Percentiles rank a stretch among this genome's conserved stretches.
These are phyloP conservation scores for Volvox africanus DNA, from an alignment of 139 green algal genomes.

Conservation along the genomic window DNA sequence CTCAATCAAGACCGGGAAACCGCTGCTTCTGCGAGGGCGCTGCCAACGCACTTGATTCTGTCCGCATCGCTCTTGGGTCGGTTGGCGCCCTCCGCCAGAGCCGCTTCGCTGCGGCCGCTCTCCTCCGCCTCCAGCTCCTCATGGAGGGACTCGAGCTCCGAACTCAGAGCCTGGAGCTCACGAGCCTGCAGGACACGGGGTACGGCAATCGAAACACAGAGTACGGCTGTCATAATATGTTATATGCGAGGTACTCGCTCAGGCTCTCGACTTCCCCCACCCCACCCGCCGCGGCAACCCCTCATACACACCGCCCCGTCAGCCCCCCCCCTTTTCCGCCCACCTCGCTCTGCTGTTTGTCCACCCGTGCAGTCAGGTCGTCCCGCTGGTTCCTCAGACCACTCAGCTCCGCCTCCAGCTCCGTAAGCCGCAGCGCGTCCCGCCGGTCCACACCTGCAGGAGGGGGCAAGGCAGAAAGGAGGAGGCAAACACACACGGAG, in stretches of 20 bases:
- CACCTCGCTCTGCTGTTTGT: constrained; percentile 80
- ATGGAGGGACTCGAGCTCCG: constrained; percentile 53
- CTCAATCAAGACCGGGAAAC: too few species aligned
- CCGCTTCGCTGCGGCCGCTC: constrained; percentile 41
- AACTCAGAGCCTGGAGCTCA: constrained; percentile 30
- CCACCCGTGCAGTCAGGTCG: constrained; percentile 76
- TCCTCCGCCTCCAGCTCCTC: constrained; percentile 55
- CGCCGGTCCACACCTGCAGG: constrained; percentile 58
- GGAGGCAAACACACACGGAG: neutral
- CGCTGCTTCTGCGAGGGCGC: neutral
- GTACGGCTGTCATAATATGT: too few species aligned
- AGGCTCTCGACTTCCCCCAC: too few species aligned
- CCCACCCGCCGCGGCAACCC: too few species aligned
- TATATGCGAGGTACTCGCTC: too few species aligned
- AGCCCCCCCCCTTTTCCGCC: too few species aligned
- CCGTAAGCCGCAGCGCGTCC: constrained; percentile 66
- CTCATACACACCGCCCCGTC: too few species aligned
- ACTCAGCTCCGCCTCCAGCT: constrained; percentile 85
- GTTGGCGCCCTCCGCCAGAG: constrained; percentile 49
- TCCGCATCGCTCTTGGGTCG: constrained; percentile 42
- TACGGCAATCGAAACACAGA: too few species aligned
- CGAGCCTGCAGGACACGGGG: neutral
- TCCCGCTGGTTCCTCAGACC: constrained; percentile 75
- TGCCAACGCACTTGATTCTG: constrained; percentile 5
- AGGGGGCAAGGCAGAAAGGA: neutral